phyloP scores from a whole-genome alignment of 1,284 basidiomycete genomes.

The Leccinum pachyderme region DNA sequence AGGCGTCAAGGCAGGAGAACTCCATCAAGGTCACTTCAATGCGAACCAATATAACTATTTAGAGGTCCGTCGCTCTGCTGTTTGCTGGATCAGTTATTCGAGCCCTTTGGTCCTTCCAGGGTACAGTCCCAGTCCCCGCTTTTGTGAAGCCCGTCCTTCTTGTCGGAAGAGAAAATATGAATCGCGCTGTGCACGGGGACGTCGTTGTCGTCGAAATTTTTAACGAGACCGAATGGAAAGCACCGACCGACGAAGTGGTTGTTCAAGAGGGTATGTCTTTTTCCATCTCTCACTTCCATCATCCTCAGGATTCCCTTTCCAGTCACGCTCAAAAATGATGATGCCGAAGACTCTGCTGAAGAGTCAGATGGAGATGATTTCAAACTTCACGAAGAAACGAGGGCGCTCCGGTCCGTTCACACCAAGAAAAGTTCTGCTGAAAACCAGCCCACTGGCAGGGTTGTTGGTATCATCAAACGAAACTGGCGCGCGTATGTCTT shows the following conservation, averaged over 20 bases:
- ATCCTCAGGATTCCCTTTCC: slow-evolving; percentile 1
- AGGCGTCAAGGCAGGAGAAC: slow-evolving; percentile 82
- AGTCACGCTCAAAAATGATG: slow-evolving; percentile 88
- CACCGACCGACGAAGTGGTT: slow-evolving; percentile 89
- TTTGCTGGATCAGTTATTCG: neutral
- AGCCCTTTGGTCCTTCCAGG: slow-evolving; percentile 42
- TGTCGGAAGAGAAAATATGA: slow-evolving; percentile 91
- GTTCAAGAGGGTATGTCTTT: slow-evolving; percentile 78
- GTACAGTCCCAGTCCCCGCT: slow-evolving; percentile 73
- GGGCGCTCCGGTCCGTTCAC: neutral
- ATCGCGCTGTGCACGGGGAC: slow-evolving; percentile 93
- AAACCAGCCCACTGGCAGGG: slow-evolving; percentile 86
- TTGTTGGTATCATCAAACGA: slow-evolving; percentile 91
- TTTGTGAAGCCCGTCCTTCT: slow-evolving; percentile 83
- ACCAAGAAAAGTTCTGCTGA: slow-evolving; percentile 37
- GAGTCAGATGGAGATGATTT: slow-evolving; percentile 52
- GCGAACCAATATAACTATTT: slow-evolving; percentile 96
- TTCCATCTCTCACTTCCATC: neutral
- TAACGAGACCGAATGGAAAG: slow-evolving; percentile 89
- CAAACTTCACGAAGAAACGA: slow-evolving; percentile 41
- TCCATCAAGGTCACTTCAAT: slow-evolving; percentile 93
- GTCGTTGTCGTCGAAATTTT: slow-evolving; percentile 91
- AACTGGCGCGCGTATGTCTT: slow-evolving; percentile 88
- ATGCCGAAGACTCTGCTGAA: slow-evolving; percentile 73
- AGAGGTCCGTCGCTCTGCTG: slow-evolving; percentile 52